Base-by-base conservation (phyloP, 2,329 filamentous ascomycete species). In the Ceratocystiopsis minuta region DNA sequence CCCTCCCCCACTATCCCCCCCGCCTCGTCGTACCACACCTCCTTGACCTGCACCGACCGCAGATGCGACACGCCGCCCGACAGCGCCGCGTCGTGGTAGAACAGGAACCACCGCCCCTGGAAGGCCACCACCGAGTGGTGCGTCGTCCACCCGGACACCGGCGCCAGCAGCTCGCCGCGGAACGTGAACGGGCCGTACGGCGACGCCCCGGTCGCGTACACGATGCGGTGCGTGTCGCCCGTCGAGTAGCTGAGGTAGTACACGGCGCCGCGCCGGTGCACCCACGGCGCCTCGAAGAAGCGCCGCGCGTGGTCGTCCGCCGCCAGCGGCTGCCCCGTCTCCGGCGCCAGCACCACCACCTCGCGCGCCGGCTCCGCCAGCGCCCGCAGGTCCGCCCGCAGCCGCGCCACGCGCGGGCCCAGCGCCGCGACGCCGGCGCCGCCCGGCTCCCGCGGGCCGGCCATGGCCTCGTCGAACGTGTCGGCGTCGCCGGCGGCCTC, bases 221-320 rank as follows among this genome's bases (percentile, higher is more conserved):
- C 78, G 31, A 87, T 62, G 56, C 67, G 82, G 57, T 86, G 81
- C 31, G 80, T 78, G 58, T 86, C 81, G 16, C 81, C 81, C 2
- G 80, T 86, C 47, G 78, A 82, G 61, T 84, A 84, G 43, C 72
- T 78, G 55, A 85, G 80, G 62, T 84, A 84, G 60, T 85, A 85
- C 45, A 63, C 68, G 2, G 68, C 77, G 0, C 68, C 61, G 53
- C 73, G 71, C 65, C 80, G 82, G 61, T 86, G 80, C 66, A 84
- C 65, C 81, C 80, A 86, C 2, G 80, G 75, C 0, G 80, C 81
- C 60, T 87, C 81, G 55, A 87, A 86, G 66, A 87, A 87, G 9
- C 81, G 68, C 15, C 77, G 59, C 45, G 78, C 77, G 54, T 86
- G 81, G 56, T 86, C 79, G 50, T 78, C 70, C 11, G 76, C 75